These are phyloP conservation scores for Salinomyces thailandicus DNA, from an alignment of 2,329 filamentous ascomycete genomes.

Conservation along the genomic window DNA sequence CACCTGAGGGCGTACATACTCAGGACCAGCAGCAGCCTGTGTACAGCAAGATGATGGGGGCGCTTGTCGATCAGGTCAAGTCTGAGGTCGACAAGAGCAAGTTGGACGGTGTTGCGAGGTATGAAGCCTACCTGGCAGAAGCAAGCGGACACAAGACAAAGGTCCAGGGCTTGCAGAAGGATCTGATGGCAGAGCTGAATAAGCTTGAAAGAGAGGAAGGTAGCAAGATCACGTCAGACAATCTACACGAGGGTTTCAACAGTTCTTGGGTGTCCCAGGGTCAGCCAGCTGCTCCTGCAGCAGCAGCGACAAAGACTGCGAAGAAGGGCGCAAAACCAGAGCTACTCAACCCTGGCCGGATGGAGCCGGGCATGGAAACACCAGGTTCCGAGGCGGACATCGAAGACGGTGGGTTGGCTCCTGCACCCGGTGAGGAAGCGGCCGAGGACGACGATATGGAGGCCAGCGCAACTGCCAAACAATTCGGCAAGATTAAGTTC, in stretches of 20 bases:
- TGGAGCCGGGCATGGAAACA: slow-evolving; percentile 33
- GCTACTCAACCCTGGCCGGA: slow-evolving; percentile 24
- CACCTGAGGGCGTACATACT: slow-evolving; percentile 69
- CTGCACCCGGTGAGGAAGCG: slow-evolving; percentile 29
- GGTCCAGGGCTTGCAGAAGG: slow-evolving; percentile 64
- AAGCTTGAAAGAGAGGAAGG: slow-evolving; percentile 76
- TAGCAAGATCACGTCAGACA: slow-evolving; percentile 88
- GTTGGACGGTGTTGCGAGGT: slow-evolving; percentile 46
- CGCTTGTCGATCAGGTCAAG: slow-evolving; percentile 88
- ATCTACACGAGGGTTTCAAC: slow-evolving; percentile 80
- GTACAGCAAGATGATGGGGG: slow-evolving; percentile 97
- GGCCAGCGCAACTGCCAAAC: slow-evolving; percentile 64
- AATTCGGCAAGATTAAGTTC: slow-evolving; percentile 68
- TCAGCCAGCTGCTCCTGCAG: slow-evolving; percentile 11
- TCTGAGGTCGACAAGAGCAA: slow-evolving; percentile 65
- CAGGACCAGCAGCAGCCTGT: slow-evolving; percentile 60
- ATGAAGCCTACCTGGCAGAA: slow-evolving; percentile 66
- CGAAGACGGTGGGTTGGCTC: slow-evolving; percentile 39
- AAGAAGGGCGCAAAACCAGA: slow-evolving; percentile 26
- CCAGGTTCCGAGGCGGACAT: slow-evolving; percentile 53
- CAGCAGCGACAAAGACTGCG: slow-evolving; percentile 18
- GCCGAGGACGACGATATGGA: slow-evolving; percentile 65
- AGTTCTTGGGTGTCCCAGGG: slow-evolving; percentile 66
- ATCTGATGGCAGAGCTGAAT: slow-evolving; percentile 62
- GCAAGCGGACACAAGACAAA: slow-evolving; percentile 67